Evolutionary conservation across 2,329 filamentous ascomycete species (phyloP), one percentile per base, ranked within the genome.

Genomic region (Alternaria gansuensis): DNA sequence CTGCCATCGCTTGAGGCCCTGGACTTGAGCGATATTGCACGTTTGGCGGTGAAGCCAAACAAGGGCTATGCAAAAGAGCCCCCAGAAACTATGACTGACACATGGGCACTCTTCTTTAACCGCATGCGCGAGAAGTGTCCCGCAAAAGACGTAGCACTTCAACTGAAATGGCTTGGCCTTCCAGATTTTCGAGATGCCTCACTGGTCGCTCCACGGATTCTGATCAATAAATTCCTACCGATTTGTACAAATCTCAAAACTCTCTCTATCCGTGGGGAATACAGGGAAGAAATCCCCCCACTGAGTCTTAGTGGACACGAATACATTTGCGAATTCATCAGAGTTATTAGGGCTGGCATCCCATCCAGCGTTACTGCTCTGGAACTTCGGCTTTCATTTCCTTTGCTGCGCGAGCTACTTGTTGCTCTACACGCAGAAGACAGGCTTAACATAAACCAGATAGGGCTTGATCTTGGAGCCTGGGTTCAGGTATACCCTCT

Each of bases 391-490:
- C 55, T 70, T 4, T 62, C 57, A 5, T 50, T 67, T 5, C 54
- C 52, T n/a, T 65, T 56, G n/a, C 21, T 70, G 7, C 48, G 57
- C 24, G 44, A 40, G 17, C 57, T 72, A 34, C 11, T 69, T 3
- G 26, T 51, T 28, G 51, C 51, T 24, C n/a, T 70, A 14, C 10
- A 40, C 21, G 11, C 37, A 24, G 26, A 50, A 23, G 28, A 50
- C 17, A n/a, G 13, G 17, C 55, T 58, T 2, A 29, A 29, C 1
- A 65, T 74, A 14, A 41, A 56, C 21, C 55, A 51, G 5, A 62
- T 73, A 14, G 69, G 68, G 3, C 60, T 74, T 14, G 71, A 72
- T 46, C 34, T 74, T 5, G 71, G 71, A n/a, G 69, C 70, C 5
- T 73, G 68, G 68, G 29, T 69, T 7, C 70, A 72, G 31, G 56